Evolutionary conservation across 2,329 filamentous ascomycete genomes (phyloP), one percentile per base, ranked within the genome.

Genomic region (Ascochyta lentis): DNA sequence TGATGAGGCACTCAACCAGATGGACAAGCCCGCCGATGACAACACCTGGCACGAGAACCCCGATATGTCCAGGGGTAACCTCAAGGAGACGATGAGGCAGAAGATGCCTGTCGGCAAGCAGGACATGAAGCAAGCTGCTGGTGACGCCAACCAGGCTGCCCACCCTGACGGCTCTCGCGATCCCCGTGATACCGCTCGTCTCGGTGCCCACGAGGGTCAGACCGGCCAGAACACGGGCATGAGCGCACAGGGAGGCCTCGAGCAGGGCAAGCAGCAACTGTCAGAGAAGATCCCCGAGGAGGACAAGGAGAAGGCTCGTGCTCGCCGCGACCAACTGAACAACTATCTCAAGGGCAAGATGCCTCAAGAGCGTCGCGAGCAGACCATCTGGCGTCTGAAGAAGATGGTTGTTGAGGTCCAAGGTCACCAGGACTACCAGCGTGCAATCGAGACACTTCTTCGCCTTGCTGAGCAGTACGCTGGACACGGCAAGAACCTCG

Each of bases 331-430:
- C 55, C 75, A 82, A 54, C 82, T 89, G 24, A 87, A 84, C 71
- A 86, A 90, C 65, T 98, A 98, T 74, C 80, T 97, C 51, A 83
- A 86, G 66, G 85, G 88, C 69, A 99, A 98, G 83, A 84, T 99
- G 78, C 93, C 95, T 1, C 81, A 94, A 77, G 93, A 98, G 76
- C 92, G 95, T 57, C 92, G 93, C 58, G 92, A 98, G 7, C 92
- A 96, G 81, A 89, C 88, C 52, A 88, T 97, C 68, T 96, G 88
- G 85, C 90, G 95, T 34, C 79, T 99, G 64, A 99, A 94, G 87
- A 98, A 98, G 86, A 96, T 98, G 90, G 81, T 99, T 35, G 87
- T 97, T 41, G 95, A 99, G 78, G 92, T 96, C 68, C 95, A 99
- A 79, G 91, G 94, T 53, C 95, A 98, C 72, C 86, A 91, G 55